Base-by-base conservation (phyloP, 2,329 filamentous ascomycete species). In the Penicillium sp. region DNA sequence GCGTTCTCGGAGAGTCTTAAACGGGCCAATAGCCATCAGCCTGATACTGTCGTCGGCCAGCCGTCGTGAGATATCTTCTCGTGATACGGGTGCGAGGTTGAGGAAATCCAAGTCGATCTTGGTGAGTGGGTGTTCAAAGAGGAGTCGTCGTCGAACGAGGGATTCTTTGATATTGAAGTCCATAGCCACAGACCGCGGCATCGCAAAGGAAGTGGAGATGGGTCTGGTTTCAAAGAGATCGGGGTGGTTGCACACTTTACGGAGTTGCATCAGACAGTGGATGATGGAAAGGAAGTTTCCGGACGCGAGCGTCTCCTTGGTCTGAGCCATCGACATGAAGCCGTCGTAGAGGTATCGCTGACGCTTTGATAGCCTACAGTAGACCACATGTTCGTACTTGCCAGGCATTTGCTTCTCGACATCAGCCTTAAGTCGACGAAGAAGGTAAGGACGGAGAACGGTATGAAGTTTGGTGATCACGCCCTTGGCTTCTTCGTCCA, bases 381-480 rank as follows among this genome's bases (percentile, higher is more conserved):
- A 92, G 61, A 97, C 90, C 19, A 99, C 91, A 68, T 97, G 92
- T 73, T 99, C 95, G 69, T 96, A 96, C 73, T 99, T 99, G 58
- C 86, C 92, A 0, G 95, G 94, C 90, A 99, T 96, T 71, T 99
- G 94, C 77, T 97, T 97, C 77, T 99, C 95, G 6, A 99, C 94
- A 69, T 99, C 94, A 42, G 91, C 89, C 75, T 99, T 99, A 55
- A 99, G 78, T 53, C 94, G 86, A 49, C 94, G 87, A 7, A 99
- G 81, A 11, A 99, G 82, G 68, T 97, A 97, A 0, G 94, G 94
- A 2, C 95, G 86, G 10, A 99, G 80, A 22, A 97, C 91, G 63
- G 95, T 91, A 77, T 99, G 95, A 5, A 99, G 83, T 71, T 97
- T 96, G 43, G 87, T 86, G 61, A 99, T 95, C 62, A 97, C 92